Base-by-base conservation (phyloP, 805 yeast genomes). In the Wickerhamomyces kurtzmanii region DNA sequence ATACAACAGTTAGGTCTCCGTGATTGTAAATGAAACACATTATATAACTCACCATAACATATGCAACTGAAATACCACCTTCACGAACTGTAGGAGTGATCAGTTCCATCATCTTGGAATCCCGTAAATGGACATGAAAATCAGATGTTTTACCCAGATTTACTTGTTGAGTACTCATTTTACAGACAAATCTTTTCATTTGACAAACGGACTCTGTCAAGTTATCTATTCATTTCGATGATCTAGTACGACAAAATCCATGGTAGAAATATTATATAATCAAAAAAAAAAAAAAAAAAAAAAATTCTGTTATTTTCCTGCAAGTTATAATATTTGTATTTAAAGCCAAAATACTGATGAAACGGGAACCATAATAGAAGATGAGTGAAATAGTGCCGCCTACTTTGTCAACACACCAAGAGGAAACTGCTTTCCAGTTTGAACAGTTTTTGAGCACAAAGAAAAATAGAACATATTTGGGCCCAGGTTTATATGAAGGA, bases 121-220 rank as follows among this genome's bases (percentile, higher is more conserved):
- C 95, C 47, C 98, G 81, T 20, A 91, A 71, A 51, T 91, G 99
- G 27, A 91, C 97, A 48, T 91, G 99, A 70, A 85, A 75, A 54
- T 91, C 99, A 12, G 89, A 91, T 3, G 93, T 71, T 25, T 69
- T 51, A 5, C 91, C 91, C 21, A 82, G 55, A 34, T 74, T 66
- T 17, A 69, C 59, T 40, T 57, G 30, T n/a, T n/a, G n/a, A n/a
- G n/a, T n/a, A n/a, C n/a, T n/a, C n/a, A n/a, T 13, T 18, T 18
- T n/a, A n/a, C n/a, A n/a, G n/a, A n/a, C n/a, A n/a, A n/a, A n/a
- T n/a, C n/a, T n/a, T n/a, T n/a, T n/a, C n/a, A n/a, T n/a, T n/a
- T n/a, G n/a, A n/a, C n/a, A n/a, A n/a, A n/a, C n/a, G n/a, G n/a
- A n/a, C n/a, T n/a, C n/a, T n/a, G n/a, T n/a, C n/a, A n/a, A n/a